phyloP scores from a whole-genome alignment of 2,329 filamentous ascomycete species.

The Fonsecaea multimorphosa region DNA sequence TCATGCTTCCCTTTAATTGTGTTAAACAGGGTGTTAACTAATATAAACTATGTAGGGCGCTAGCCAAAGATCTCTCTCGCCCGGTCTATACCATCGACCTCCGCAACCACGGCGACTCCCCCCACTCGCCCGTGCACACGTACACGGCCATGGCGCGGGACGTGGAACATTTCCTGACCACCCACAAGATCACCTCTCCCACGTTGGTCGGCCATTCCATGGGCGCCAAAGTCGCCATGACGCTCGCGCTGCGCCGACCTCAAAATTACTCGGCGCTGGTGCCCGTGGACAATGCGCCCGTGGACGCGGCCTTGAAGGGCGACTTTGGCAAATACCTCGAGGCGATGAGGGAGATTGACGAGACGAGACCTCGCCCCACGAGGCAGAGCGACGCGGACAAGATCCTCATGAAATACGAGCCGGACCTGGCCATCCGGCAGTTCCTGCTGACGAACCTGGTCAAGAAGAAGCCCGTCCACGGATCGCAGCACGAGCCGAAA shows the following conservation, averaged over 20 bases:
- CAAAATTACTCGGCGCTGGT: conserved; percentile 72
- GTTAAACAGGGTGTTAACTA: no score
- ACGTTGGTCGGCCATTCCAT: conserved; percentile 94
- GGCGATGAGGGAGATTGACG: conserved; percentile 82
- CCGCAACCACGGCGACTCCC: conserved; percentile 90
- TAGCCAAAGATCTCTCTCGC: conserved; percentile 80
- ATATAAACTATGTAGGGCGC: conserved; percentile 71
- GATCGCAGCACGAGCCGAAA: conserved; percentile 52
- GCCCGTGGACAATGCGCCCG: conserved; percentile 88
- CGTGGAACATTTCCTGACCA: conserved; percentile 75
- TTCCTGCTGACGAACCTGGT: conserved; percentile 86
- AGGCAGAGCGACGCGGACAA: conserved; percentile 37
- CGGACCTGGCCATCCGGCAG: conserved; percentile 78
- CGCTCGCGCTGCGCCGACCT: conserved; percentile 75
- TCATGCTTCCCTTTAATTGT: neutral
- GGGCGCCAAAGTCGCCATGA: conserved; percentile 95
- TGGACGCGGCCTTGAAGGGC: conserved; percentile 75
- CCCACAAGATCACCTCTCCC: conserved; percentile 70
- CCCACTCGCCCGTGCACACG: conserved; percentile 76
- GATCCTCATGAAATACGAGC: conserved; percentile 35
- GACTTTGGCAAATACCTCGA: conserved; percentile 81
- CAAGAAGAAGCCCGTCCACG: conserved; percentile 31
- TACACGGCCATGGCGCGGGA: conserved; percentile 84
- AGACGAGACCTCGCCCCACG: conserved; percentile 22
- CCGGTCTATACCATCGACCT: conserved; percentile 86